Evolutionary conservation across 495 filamentous ascomycete species (phyloP), one percentile per base, ranked within the genome.

Genomic region (Gamarada debralockiae): DNA sequence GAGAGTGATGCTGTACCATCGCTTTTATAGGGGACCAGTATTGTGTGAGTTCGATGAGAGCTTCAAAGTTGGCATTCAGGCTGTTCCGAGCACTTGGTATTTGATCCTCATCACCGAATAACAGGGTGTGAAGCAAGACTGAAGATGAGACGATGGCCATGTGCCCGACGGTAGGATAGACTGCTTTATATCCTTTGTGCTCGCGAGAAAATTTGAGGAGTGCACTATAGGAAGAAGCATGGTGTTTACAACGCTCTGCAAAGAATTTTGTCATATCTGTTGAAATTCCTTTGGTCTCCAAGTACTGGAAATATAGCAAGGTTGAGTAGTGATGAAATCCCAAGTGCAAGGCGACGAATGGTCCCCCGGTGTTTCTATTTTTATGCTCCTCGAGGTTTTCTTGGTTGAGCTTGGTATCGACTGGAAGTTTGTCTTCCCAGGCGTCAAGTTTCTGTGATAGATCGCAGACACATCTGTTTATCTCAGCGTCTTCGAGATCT

Each of bases 321-420:
- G 47, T 52, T 12, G n/a, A 44, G 37, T 42, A 52, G 21, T 52
- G 49, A 52, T 52, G 49, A 25, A 52, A 52, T 14, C 49, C 49
- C 3, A 52, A 22, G 17, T 52, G 49, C 17, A 52, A 20, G 23
- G 49, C 49, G 5, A 52, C 38, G 27, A 42, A 52, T 4, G 36
- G 13, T 17, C 49, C 37, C 15, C 49, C 49, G 2, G 13, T 25
- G 10, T 17, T 21, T 12, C 40, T 15, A 12, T 15, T 31, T 9
- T 20, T 27, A 17, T 42, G 40, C 9, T 15, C 15, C 20, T 31
- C 21, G 6, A 52, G 38, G 18, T 52, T 52, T 52, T 42, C 49
- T 18, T 15, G n/a, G 27, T 14, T 20, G 24, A 52, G 45, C 23
- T 44, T 44, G 37, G 15, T 22, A 10, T 25, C 15, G 2, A 17